Conservation (phyloP, 345 rosid genomes). For the Trapa incisa region DNA sequence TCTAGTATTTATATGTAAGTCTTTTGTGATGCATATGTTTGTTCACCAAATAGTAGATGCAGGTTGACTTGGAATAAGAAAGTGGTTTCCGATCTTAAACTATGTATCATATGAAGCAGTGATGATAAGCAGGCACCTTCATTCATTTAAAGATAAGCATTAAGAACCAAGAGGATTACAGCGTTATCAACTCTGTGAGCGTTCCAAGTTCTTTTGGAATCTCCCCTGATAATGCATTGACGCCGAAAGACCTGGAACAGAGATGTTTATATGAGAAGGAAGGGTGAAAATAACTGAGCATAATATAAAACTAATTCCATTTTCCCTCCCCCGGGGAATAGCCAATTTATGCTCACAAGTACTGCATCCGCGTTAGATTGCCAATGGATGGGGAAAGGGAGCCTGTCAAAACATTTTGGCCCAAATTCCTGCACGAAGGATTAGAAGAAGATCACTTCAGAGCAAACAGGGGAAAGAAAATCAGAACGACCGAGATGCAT, state of each 20-base stretch:
- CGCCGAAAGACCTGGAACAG: constrained; percentile 28
- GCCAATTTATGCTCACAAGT: constrained; percentile 29
- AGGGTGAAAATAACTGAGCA: constrained; percentile 8
- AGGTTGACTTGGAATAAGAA: not conserved
- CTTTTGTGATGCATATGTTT: not conserved
- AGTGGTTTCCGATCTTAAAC: not conserved
- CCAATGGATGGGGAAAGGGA: constrained; percentile 8
- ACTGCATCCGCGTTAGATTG: constrained; percentile 38
- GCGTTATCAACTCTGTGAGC: constrained; percentile 12
- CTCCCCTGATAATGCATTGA: constrained; percentile 26
- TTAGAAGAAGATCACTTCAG: not conserved
- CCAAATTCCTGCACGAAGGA: constrained; percentile 26
- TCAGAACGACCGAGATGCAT: no score
- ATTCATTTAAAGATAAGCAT: no score
- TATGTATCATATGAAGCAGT: no score
- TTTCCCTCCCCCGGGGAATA: no score
- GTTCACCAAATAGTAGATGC: not conserved
- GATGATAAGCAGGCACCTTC: no score
- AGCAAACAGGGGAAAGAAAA: no score
- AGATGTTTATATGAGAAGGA: not conserved
- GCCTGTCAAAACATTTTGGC: constrained; percentile 39
- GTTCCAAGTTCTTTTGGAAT: constrained; percentile 29
- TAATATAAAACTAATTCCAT: not conserved
- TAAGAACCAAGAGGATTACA: constrained; percentile 18
- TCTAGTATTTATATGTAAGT: not conserved